Evolutionary conservation across 805 yeast genomes (phyloP), one percentile per base, ranked within the genome.

Genomic region (Wickerhamomyces chambardii): DNA sequence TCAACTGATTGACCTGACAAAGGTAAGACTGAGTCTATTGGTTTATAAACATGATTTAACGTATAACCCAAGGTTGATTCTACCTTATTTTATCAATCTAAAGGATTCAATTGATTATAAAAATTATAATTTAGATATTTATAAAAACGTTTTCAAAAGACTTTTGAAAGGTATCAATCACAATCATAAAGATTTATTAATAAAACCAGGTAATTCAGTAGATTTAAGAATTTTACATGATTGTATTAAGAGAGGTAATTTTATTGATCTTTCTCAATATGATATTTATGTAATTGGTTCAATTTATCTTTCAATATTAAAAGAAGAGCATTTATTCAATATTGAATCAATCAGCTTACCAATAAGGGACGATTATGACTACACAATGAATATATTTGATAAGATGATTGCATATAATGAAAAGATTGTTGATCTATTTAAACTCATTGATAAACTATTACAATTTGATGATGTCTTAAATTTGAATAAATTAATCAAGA

Each of bases 11-110:
- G 96, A 89, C 55, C 75, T 90, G 30, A 80, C 94, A 4, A 69
- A 69, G 36, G 58, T 90, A 31, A 78, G 89, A 43, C 78, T 90
- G 29, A 78, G 89, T 3, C 66, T 89, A 29, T 73, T 75, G 32
- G 83, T 85, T 6, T 87, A 85, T 53, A 58, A 78, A 29, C 78
- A 79, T 48, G 83, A 85, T 45, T 67, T 68, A 38, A 68, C 69
- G 36, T 63, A 74, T 29, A 66, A 65, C 34, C 68, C 64, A n/a
- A 56, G 50, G 31, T 67, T 80, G 26, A 60, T 67, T 3, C 56
- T 76, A 4, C 79, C 77, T 33, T 50, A 46, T 47, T 58, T 25
- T 37, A 58, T 21, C 47, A 63, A 46, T 55, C 61, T 4, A 40
- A 41, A 36, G 45, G 53, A 19, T 28, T 43, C 52, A 27, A 31